phyloP scores from a whole-genome alignment of 192 early-diverging fungal genomes.

The Coemansia sp. region DNA sequence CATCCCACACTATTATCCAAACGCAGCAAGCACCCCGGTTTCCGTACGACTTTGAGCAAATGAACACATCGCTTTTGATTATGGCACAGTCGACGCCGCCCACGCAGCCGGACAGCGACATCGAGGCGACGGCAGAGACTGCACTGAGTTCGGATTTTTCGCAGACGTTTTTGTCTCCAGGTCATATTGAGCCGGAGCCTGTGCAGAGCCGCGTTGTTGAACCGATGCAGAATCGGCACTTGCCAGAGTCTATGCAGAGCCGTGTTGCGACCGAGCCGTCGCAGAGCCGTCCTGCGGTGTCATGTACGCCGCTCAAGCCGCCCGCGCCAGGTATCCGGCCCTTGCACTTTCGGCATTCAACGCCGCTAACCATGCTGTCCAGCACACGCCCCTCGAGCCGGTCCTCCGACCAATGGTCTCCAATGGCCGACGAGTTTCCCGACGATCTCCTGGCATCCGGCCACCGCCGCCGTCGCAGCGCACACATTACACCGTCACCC shows the following conservation, averaged over 20 bases:
- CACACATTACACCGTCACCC: background rate
- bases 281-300: too few species aligned
- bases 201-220: background rate
- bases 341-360: conserved; percentile 11
- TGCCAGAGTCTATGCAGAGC: too few species aligned
- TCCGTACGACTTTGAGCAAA: conserved; percentile 33
- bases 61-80: conserved; percentile 12
- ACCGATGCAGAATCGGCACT: too few species aligned
- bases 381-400: background rate
- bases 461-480: conserved; percentile 5
- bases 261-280: background rate
- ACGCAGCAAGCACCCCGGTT: conserved; percentile 11
- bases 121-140: conserved; percentile 6
- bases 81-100: conserved; percentile 22
- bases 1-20: conserved; percentile 18
- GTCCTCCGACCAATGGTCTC: background rate
- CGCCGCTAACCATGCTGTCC: conserved; percentile 1
- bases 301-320: conserved; percentile 1
- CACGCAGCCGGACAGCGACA: conserved; percentile 25
- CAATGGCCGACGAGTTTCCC: conserved; percentile 4
- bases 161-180: conserved; percentile 29
- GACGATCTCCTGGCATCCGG: background rate
- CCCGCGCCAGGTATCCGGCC: conserved; percentile 3
- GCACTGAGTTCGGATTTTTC: conserved; percentile 40
- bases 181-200: background rate